These are phyloP conservation scores for Entomortierella chlamydospora DNA, from an alignment of 192 early-diverging fungal genomes.

Conservation along the genomic window DNA sequence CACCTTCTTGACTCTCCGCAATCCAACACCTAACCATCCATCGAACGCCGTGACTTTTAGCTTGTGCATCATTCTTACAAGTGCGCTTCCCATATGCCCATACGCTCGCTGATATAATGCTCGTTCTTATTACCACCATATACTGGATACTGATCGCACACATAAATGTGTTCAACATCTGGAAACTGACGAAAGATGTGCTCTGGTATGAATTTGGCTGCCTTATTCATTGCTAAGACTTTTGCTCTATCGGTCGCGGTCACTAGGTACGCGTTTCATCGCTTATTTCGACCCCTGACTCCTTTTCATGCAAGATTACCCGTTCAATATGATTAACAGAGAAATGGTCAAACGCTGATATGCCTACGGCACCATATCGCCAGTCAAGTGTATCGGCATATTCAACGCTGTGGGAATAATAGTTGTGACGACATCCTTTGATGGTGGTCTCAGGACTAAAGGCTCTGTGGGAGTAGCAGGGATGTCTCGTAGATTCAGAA, in stretches of 20 bases:
- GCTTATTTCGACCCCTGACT: too few relatives aligned
- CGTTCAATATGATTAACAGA: too few relatives aligned
- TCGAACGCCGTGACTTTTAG: slow-evolving; percentile 25
- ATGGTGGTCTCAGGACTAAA: background rate
- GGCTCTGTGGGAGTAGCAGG: background rate
- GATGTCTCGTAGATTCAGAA: background rate
- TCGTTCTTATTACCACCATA: too few relatives aligned
- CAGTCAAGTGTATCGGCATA: background rate
- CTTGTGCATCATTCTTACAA: slow-evolving; percentile 15
- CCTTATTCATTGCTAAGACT: background rate
- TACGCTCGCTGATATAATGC: background rate
- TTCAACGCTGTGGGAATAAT: background rate
- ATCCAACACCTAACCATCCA: background rate
- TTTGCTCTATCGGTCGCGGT: too few relatives aligned
- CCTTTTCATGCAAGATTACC: too few relatives aligned
- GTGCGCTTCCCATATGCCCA: slow-evolving; percentile 15
- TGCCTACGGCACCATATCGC: background rate
- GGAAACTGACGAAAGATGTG: slow-evolving; percentile 15
- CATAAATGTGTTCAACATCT: slow-evolving; percentile 9
- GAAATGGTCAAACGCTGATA: background rate
- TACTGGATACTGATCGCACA: background rate
- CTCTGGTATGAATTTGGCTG: background rate
- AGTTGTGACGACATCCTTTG: background rate
- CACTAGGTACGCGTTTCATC: too few relatives aligned
- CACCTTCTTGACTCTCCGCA: background rate